Base-by-base conservation (phyloP, 1,284 basidiomycete species). In the Takashimella koratensis region DNA sequence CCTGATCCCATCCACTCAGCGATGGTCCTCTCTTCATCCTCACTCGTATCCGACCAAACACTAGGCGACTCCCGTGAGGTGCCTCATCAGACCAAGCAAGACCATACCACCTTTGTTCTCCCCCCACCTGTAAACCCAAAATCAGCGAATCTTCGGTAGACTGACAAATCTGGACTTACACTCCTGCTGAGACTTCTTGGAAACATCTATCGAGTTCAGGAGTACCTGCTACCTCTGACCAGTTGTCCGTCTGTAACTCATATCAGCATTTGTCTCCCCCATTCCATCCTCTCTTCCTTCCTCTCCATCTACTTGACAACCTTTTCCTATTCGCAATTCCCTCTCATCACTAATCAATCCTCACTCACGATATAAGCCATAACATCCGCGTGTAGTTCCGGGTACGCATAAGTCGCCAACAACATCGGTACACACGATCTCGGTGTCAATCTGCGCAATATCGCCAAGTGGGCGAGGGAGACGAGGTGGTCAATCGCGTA, bases 391-490 rank as follows among this genome's bases (percentile, higher is more conserved):
- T 76, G 71, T 6, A 76, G 58, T 2, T 63, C 57, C 5, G 69
- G 58, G 49, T 71, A 75, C 11, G 54, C 57, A 49, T 67, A 67
- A 3, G 66, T 67, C 5, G 70, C 68, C 11, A 75, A 62, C 51
- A 91, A 75, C 44, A 88, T 74, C 0, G 86, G 81, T 68, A 90
- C 89, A 56, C 86, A 84, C 6, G 82, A 81, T 55, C 81, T 78
- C 4, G 86, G 85, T 5, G 84, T 86, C 41, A 93, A 82, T 2
- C 83, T 85, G 4, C 80, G 79, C 75, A 91, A 80, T 63, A 91
- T 84, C 67, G 90, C 87, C 48, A 86, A 83, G 51, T 87, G 74
- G 2, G 88, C 86, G 6, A 90, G 79, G 11, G 79, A 67, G 30
- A 83, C 83, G 21, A 92, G 79, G 8, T 79, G 81, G 3, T 82